Evolutionary conservation across 2,329 filamentous ascomycete species (phyloP), one percentile per base, ranked within the genome.

Genomic region (Trichophyton equinum): DNA sequence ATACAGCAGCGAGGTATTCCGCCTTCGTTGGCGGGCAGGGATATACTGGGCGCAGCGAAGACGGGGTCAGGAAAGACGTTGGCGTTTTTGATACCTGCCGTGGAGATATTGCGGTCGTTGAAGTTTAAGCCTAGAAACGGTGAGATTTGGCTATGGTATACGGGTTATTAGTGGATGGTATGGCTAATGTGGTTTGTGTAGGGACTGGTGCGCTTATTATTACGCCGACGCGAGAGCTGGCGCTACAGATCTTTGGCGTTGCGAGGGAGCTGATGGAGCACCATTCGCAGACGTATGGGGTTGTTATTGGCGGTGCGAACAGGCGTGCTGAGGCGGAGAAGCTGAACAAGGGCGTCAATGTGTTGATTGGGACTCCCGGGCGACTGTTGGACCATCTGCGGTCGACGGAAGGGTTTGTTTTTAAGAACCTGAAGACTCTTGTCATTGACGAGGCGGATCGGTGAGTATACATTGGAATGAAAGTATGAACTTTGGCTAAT

Each of bases 11-110:
- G 88, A 71, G 87, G 87, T 11, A 96, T 97, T 61, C 91, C 92
- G 3, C 91, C 91, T 20, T 79, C 95, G 55, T 79, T 97, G 62
- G 90, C 91, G 47, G 94, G 94, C 65, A 86, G 88, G 71, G 92
- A 97, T 76, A 89, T 97, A 22, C 82, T 99, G 51, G 94, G 94
- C 68, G 92, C 92, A 36, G 94, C 94, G 58, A 97, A 97, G 80
- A 96, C 91, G 2, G 91, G 91, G 49, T 95, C 89, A 22, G 94
- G 94, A 72, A 99, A 99, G 79, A 99, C 94, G 0, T 76, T 97
- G 63, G 87, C 92, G 2, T 99, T 99, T 76, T 79, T 99, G 64
- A 91, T 97, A 62, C 94, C 94, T 18, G 91, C 91, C 1, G 82
- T 97, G 44, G 94, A 97, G 77, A 95, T 96, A 85, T 81, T 99